A percentile compares a stretch with the other conserved stretches of the same genome.
Evolutionary conservation across 2,329 filamentous ascomycete genomes (phyloP).

Genomic region (Nemania diffusa): DNA sequence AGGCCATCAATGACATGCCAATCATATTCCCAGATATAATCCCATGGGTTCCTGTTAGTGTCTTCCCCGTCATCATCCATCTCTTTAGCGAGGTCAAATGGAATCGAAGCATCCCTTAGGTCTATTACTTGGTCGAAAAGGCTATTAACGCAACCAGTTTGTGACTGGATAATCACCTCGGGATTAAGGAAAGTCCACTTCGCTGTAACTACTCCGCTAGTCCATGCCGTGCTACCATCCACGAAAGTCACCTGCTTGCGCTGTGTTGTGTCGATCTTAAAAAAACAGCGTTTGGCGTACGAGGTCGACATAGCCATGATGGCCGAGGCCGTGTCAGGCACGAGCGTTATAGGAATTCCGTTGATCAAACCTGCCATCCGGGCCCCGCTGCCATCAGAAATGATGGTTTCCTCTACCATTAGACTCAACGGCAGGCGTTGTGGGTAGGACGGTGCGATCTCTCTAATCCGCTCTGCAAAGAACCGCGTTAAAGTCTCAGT

Average conservation of each 20-base stretch:
- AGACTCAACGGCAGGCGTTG: not conserved
- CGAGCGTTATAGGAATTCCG: not conserved
- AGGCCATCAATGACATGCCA: conserved; percentile 21
- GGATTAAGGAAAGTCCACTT: conserved; percentile 13
- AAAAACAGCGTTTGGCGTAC: not conserved
- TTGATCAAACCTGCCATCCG: conserved; percentile 21
- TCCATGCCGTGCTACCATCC: conserved; percentile 16
- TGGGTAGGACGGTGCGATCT: not conserved
- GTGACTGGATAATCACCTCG: not conserved
- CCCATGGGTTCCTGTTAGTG: not conserved
- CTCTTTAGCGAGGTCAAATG: not conserved
- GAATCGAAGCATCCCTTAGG: not conserved
- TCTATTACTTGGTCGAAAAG: not conserved
- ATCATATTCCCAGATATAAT: conserved; percentile 21
- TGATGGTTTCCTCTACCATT: not conserved
- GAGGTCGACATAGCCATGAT: conserved; percentile 20
- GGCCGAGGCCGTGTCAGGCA: conserved; percentile 21
- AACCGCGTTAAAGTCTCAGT: conserved; percentile 20
- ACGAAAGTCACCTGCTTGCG: conserved; percentile 11
- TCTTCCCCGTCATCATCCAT: not conserved
- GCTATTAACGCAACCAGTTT: not conserved
- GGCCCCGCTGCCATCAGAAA: not conserved
- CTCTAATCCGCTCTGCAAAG: conserved; percentile 12
- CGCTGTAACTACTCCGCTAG: conserved; percentile 7
- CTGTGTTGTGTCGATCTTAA: conserved; percentile 6